phyloP scores from a whole-genome alignment of 495 filamentous ascomycete genomes.

The Talaromyces proteolyticus region DNA sequence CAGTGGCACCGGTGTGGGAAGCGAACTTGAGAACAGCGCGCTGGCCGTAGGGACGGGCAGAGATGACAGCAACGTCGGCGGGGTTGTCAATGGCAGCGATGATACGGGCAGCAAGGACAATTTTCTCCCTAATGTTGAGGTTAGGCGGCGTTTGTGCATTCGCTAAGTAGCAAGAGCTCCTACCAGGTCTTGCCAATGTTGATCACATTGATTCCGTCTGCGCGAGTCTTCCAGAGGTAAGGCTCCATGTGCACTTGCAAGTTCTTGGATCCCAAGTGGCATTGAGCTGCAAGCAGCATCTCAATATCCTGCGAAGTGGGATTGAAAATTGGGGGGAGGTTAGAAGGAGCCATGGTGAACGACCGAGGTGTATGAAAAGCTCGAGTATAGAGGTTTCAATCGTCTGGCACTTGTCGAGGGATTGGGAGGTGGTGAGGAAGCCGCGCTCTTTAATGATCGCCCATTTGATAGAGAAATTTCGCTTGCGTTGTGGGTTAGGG shows the following conservation, averaged over 20 bases:
- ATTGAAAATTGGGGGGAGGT: conserved; percentile 88
- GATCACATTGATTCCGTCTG: conserved; percentile 95
- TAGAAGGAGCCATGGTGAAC: conserved; percentile 86
- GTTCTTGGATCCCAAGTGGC: conserved; percentile 98
- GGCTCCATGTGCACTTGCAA: conserved; percentile 98
- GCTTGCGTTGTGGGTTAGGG: conserved; percentile 9
- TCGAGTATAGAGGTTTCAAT: conserved; percentile 48
- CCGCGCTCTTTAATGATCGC: too few relatives aligned
- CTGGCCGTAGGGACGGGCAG: conserved; percentile 98
- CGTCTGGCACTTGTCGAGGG: conserved; percentile 44
- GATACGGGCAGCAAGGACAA: conserved; percentile 95
- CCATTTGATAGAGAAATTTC: conserved; percentile 7
- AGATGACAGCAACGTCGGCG: conserved; percentile 97
- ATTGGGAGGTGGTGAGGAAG: too few relatives aligned
- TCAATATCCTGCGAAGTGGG: conserved; percentile 87
- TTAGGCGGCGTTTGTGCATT: not conserved
- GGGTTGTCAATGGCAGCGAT: conserved; percentile 99
- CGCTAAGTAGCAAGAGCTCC: conserved; percentile 16
- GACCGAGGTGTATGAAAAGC: conserved; percentile 44
- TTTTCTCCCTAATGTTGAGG: conserved; percentile 81
- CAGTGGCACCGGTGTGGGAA: conserved; percentile 90
- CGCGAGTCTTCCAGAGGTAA: conserved; percentile 98
- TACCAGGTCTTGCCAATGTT: conserved; percentile 99
- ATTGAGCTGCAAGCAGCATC: conserved; percentile 95
- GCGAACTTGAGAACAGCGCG: conserved; percentile 99